phyloP scores from a whole-genome alignment of 768 basidiomycete species.

The Termitomyces sp. region DNA sequence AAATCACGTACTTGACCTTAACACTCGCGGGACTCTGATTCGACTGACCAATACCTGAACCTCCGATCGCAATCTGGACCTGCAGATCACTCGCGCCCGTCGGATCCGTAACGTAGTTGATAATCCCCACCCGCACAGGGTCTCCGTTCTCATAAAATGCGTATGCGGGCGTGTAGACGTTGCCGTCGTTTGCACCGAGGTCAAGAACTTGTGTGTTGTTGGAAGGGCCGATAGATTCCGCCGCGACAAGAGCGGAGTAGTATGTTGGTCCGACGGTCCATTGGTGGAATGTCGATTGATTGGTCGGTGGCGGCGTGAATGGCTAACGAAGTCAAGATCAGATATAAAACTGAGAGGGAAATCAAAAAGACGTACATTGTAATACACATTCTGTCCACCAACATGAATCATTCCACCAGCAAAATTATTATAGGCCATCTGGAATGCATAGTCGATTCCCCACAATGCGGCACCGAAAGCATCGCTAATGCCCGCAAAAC shows the following conservation, averaged over 20 bases:
- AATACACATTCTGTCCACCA: constrained; percentile 62
- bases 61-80: constrained; percentile 50
- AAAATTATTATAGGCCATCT: constrained; percentile 56
- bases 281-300: constrained; percentile 56
- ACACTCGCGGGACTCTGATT: constrained; percentile 43
- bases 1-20: constrained; percentile 51
- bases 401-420: constrained; percentile 51
- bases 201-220: constrained; percentile 67
- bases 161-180: constrained; percentile 62
- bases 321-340: constrained; percentile 40
- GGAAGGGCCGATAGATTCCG: constrained; percentile 65
- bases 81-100: constrained; percentile 56
- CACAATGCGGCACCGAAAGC: constrained; percentile 64
- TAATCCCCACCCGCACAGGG: constrained; percentile 59
- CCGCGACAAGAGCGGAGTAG: constrained; percentile 69
- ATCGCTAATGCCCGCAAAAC: constrained; percentile 62
- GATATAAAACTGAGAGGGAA: constrained; percentile 27
- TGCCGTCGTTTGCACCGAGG: constrained; percentile 49
- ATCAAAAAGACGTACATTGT: constrained; percentile 55
- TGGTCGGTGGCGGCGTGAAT: constrained; percentile 57
- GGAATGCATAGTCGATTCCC: constrained; percentile 60
- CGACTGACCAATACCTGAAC: constrained; percentile 35
- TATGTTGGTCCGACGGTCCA: constrained; percentile 81
- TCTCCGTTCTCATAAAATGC: constrained; percentile 71
- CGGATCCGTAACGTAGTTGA: constrained; percentile 70